Evolutionary conservation across 257 asterid genomes (phyloP).

Genomic region (Gentiana straminea): DNA sequence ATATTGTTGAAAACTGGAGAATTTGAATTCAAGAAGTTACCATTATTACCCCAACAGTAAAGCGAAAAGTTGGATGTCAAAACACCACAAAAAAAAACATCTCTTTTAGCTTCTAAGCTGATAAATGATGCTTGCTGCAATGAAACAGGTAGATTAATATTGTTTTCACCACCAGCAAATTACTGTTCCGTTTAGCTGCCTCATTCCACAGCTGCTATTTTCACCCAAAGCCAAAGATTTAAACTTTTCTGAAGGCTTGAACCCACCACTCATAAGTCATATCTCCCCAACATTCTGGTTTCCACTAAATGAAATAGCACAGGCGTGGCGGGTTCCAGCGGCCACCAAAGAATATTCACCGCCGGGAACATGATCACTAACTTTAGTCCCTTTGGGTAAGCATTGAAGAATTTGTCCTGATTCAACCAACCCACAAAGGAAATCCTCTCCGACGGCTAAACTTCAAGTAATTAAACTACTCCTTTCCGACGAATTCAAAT

Average conservation of each 20-base stretch:
- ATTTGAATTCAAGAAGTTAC: slow-evolving; percentile 28
- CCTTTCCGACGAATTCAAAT: slow-evolving; percentile 44
- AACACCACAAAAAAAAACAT: slow-evolving; percentile 44
- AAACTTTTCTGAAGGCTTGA: slow-evolving; percentile 39
- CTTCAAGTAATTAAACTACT: too few species aligned
- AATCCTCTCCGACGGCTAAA: too few species aligned
- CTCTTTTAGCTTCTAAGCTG: too few species aligned
- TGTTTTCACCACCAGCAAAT: slow-evolving; percentile 59
- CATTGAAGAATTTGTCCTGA: too few species aligned
- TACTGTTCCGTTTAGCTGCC: slow-evolving; percentile 23
- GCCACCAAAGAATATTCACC: slow-evolving; percentile 15
- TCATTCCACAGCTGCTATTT: slow-evolving; percentile 36
- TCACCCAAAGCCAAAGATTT: slow-evolving; percentile 11
- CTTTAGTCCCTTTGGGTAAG: slow-evolving; percentile 28
- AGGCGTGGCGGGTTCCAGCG: slow-evolving; percentile 43
- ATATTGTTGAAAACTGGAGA: slow-evolving; percentile 27
- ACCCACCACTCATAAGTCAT: slow-evolving; percentile 12
- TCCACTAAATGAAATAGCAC: slow-evolving; percentile 13
- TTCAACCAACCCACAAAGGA: too few species aligned
- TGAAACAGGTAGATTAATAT: slow-evolving; percentile 27
- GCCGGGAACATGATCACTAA: slow-evolving; percentile 8
- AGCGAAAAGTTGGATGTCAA: slow-evolving; percentile 13
- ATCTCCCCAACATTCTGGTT: slow-evolving; percentile 68
- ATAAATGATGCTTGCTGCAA: slow-evolving; percentile 12
- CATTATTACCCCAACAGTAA: slow-evolving; percentile 40